Evolutionary conservation across 495 filamentous ascomycete species (phyloP), one percentile per base, ranked within the genome.

Genomic region (Bathelium albidoporum): DNA sequence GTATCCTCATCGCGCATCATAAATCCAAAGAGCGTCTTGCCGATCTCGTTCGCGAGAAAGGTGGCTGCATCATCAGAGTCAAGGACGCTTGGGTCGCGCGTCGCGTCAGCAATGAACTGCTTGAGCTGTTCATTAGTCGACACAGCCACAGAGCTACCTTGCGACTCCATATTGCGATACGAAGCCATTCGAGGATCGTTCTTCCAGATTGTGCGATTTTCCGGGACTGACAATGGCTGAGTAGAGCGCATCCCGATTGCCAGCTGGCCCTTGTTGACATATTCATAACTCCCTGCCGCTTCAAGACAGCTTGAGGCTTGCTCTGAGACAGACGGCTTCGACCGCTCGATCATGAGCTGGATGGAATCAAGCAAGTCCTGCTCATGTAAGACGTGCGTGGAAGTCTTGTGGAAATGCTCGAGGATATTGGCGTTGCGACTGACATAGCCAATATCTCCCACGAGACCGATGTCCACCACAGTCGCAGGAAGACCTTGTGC

Each of bases 391-490:
- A 55, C 49, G 24, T 55, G 24, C 5, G 49, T 28, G 5, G 49
- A 55, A 29, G 24, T 29, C 49, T 28, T 55, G 24, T 16, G 49
- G 24, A 55, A 55, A 55, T 55, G 5, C 49, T 55, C 49, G 10
- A 55, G 49, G 10, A 55, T 20, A 11, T 55, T 12, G 12, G 49
- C 24, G 16, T 55, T 55, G 29, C 49, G 49, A 20, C 49, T 55
- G 28, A 63, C 62, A 36, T 63, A 63, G 5, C 65, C 65, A 32
- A 67, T 59, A 22, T 59, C 62, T n/a, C 22, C 41, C 12, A 67
- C 31, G 32, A 59, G 34, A 32, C 62, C 62, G 16, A 67, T 32
- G 29, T 67, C 58, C 9, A 67, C n/a, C 1, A 49, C 49, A 5
- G 53, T 24, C 22, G 65, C 61, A 12, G 62, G 29, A 3, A 64